A percentile compares a stretch with the other conserved stretches of the same genome.
Evolutionary conservation across 2,329 filamentous ascomycete genomes (phyloP).

Genomic region (Penicillium sp.): DNA sequence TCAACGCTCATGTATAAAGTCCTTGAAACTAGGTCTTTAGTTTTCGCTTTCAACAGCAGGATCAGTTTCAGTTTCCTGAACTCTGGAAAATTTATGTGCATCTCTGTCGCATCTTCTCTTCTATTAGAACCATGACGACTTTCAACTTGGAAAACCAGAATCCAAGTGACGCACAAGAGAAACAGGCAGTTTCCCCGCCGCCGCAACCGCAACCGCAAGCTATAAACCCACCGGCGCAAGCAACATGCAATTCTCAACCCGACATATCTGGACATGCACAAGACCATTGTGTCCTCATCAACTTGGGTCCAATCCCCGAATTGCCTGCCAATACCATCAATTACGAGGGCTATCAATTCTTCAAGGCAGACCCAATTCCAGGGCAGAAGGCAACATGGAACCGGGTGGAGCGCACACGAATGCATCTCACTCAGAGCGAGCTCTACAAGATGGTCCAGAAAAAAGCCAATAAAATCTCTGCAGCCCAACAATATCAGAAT

Average conservation of each 20-base stretch:
- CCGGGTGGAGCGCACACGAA: conserved; percentile 36
- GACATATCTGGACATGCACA: not conserved
- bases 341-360: conserved; percentile 47
- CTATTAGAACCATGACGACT: conserved; percentile 21
- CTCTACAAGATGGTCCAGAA: conserved; percentile 40
- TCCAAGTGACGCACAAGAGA: conserved; percentile 8
- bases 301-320: not conserved
- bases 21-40: too few species aligned
- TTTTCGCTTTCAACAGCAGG: not conserved
- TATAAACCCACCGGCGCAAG: conserved; percentile 2
- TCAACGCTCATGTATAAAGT: too few species aligned
- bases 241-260: not conserved
- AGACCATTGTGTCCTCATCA: not conserved
- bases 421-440: conserved; percentile 42
- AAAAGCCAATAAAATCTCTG: conserved; percentile 36
- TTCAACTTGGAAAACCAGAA: conserved; percentile 5
- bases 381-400: conserved; percentile 42
- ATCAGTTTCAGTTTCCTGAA: not conserved
- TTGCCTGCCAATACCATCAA: conserved; percentile 20
- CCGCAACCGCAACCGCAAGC: conserved; percentile 5
- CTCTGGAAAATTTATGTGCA: conserved; percentile 13
- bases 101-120: conserved; percentile 14
- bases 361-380: conserved; percentile 39
- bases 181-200: not conserved
- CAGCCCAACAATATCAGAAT: conserved; percentile 38